A percentile compares a stretch with the other conserved stretches of the same genome.
phyloP scores from a whole-genome alignment of 2,329 filamentous ascomycete genomes.

The Calcarisporium arbuscula region DNA sequence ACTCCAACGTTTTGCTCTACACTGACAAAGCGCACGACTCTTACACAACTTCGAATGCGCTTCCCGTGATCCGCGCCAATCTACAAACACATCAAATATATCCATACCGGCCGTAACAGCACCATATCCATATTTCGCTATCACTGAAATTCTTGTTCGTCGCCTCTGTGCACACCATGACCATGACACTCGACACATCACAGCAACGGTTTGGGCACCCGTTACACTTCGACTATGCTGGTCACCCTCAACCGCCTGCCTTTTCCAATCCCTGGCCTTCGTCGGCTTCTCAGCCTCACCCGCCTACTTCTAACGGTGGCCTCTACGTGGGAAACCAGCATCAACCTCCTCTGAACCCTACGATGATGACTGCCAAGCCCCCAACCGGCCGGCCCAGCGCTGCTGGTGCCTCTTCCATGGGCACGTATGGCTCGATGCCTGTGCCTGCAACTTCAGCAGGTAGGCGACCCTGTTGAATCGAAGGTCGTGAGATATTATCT shows the following conservation, averaged over 20 bases:
- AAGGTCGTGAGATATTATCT: no score
- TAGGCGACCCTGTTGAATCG: constrained; percentile 42
- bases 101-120: no score
- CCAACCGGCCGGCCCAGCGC: constrained; percentile 49
- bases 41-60: constrained; percentile 4
- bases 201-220: constrained; percentile 71
- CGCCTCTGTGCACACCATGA: no score
- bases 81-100: no score
- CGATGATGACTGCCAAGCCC: constrained; percentile 42
- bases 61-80: no score
- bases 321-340: constrained; percentile 56
- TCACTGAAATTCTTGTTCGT: no score
- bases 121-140: no score
- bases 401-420: constrained; percentile 53
- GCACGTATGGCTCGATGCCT: constrained; percentile 66
- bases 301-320: constrained; percentile 47
- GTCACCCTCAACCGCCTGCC: constrained; percentile 51
- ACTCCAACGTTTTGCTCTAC: no score
- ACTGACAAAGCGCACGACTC: no score
- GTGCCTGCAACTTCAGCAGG: constrained; percentile 69
- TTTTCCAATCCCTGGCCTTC: constrained; percentile 89
- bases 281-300: constrained; percentile 37
- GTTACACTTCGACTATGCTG: constrained; percentile 71
- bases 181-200: constrained; percentile 89
- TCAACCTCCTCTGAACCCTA: constrained; percentile 42